These are phyloP conservation scores for Ophiostoma fasciatum DNA, from an alignment of 2,329 filamentous ascomycete genomes.

Conservation along the genomic window DNA sequence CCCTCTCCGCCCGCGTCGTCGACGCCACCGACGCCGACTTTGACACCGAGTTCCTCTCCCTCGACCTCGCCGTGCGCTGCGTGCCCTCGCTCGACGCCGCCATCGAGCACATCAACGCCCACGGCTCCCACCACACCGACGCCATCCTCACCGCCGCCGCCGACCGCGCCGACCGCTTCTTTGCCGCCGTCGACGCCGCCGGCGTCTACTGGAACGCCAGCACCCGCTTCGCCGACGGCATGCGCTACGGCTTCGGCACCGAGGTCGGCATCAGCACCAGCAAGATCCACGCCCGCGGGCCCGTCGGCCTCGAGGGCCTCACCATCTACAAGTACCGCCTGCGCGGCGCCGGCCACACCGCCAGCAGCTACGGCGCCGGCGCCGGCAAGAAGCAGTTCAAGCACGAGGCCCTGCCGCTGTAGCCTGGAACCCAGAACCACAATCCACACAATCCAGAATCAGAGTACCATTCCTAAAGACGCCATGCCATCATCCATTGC, in stretches of 20 bases:
- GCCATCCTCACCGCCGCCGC: slow-evolving; percentile 62
- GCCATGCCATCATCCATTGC: too few relatives aligned
- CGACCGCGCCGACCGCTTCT: slow-evolving; percentile 62
- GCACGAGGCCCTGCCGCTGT: slow-evolving; percentile 39
- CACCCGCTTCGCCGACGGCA: slow-evolving; percentile 87
- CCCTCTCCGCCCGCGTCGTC: slow-evolving; percentile 38
- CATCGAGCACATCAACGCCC: slow-evolving; percentile 76
- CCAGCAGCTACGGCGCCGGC: slow-evolving; percentile 55
- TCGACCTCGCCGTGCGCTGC: slow-evolving; percentile 71
- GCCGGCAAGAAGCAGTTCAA: slow-evolving; percentile 43
- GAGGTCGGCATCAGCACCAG: slow-evolving; percentile 98
- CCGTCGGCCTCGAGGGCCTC: slow-evolving; percentile 83
- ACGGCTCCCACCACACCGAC: slow-evolving; percentile 91
- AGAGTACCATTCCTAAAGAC: background rate
- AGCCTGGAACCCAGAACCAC: background rate
- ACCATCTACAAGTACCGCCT: slow-evolving; percentile 98
- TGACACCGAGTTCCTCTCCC: slow-evolving; percentile 76
- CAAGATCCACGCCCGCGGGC: slow-evolving; percentile 90
- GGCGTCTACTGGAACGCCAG: slow-evolving; percentile 97
- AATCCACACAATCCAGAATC: background rate
- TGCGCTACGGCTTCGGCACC: slow-evolving; percentile 93
- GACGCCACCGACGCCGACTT: slow-evolving; percentile 59
- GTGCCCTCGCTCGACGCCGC: slow-evolving; percentile 56
- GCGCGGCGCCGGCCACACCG: slow-evolving; percentile 68
- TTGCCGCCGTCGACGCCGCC: slow-evolving; percentile 71